phyloP scores from a whole-genome alignment of 2,329 filamentous ascomycete species.

The Thielaviopsis musarum region DNA sequence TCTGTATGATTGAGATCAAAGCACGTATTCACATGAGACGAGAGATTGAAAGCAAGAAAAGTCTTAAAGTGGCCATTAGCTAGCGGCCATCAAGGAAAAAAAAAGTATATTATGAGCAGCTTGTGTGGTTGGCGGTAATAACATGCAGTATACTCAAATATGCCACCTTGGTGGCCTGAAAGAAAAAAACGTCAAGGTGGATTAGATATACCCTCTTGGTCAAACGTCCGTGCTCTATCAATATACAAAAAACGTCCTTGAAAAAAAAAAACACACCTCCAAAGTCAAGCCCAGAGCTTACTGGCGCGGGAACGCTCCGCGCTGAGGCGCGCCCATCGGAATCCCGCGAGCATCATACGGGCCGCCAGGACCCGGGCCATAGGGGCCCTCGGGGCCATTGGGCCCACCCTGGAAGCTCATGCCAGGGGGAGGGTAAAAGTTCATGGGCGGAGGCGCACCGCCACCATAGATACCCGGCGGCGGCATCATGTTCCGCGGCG shows the following conservation, averaged over 20 bases:
- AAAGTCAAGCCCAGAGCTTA: slow-evolving; percentile 7
- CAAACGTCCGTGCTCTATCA: background rate
- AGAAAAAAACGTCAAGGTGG: too few relatives aligned
- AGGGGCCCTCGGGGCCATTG: slow-evolving; percentile 1
- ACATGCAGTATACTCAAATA: too few relatives aligned
- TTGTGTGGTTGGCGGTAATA: too few relatives aligned
- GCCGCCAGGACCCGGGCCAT: slow-evolving; percentile 20
- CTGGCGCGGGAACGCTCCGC: slow-evolving; percentile 27
- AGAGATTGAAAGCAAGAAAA: background rate
- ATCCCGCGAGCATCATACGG: slow-evolving; percentile 40
- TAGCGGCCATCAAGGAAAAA: too few relatives aligned
- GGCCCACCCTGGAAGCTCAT: background rate
- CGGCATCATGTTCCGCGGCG: slow-evolving; percentile 37
- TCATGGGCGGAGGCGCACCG: slow-evolving; percentile 22
- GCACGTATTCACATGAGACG: background rate
- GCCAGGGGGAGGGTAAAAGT: slow-evolving; percentile 22
- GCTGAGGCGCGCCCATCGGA: slow-evolving; percentile 21
- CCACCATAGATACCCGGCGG: slow-evolving; percentile 41
- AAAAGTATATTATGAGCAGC: too few relatives aligned
- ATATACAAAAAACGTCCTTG: background rate
- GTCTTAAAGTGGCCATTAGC: background rate
- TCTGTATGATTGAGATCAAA: too few relatives aligned
- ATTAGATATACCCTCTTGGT: too few relatives aligned
- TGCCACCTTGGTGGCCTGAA: too few relatives aligned
- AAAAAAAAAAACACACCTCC: background rate